Conservation (phyloP, 805 yeast genomes). For the Lipomyces japonicus region DNA sequence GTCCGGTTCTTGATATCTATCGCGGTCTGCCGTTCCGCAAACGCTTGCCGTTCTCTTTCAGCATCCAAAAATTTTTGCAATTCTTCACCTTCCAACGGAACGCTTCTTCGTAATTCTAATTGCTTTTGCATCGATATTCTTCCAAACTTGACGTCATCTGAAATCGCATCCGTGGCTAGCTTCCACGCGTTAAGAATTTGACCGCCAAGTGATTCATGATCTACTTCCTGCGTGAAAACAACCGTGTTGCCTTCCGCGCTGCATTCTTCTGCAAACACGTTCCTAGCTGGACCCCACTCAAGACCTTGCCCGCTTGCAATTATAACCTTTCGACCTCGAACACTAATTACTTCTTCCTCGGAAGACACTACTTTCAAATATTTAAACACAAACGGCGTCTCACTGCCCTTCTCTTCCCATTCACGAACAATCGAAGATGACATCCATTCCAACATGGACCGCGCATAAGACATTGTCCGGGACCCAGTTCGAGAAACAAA, state of each 20-base stretch:
- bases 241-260: conserved; percentile 61
- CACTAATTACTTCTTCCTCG: conserved; percentile 43
- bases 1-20: conserved; percentile 40
- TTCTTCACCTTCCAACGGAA: conserved; percentile 38
- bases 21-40: conserved; percentile 34
- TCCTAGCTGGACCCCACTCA: conserved; percentile 55
- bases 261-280: conserved; percentile 43
- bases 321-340: conserved; percentile 53
- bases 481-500: conserved; percentile 76
- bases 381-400: conserved; percentile 74
- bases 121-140: conserved; percentile 4
- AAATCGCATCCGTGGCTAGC: conserved; percentile 4
- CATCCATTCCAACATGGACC: conserved; percentile 95
- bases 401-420: conserved; percentile 66
- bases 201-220: conserved; percentile 47
- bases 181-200: conserved; percentile 41
- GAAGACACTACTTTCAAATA: conserved; percentile 56
- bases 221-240: conserved; percentile 66
- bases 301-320: conserved; percentile 69
- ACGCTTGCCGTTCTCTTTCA: conserved; percentile 29
- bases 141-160: neutral
- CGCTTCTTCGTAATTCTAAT: conserved; percentile 35
- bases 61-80: conserved; percentile 33
- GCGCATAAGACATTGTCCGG: conserved; percentile 72
- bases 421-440: conserved; percentile 76